Evolutionary conservation across 2,329 filamentous ascomycete species (phyloP), one percentile per base, ranked within the genome.

Genomic region (Pseudogymnoascus sp.): DNA sequence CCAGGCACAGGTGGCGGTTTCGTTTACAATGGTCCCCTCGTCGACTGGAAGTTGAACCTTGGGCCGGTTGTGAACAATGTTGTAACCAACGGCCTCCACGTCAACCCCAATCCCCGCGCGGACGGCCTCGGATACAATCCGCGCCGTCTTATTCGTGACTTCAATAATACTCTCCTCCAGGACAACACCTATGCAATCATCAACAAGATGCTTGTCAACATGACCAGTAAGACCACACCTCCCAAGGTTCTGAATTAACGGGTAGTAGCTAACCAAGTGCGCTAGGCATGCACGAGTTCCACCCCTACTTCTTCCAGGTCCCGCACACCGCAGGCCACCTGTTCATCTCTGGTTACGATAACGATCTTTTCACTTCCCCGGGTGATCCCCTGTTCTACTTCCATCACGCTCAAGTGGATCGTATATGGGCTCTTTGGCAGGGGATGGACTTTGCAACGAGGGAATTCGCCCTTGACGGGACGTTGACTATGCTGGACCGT

Each of bases 241-340:
- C 1, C 7, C 12, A n/a, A 14, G 14, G 21, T 28, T 52, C 43
- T 28, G 14, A 23, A 8, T 65, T 66, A 58, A 71, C 70, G 43
- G 73, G 79, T 61, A 64, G 67, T 9, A 68, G 72, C 59, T 80
- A 80, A 69, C 76, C 79, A 69, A 71, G 73, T 66, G 68, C 67
- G 41, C 77, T 79, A 76, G 77, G 79, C 65, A 71, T 71, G 12
- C 72, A 76, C 60, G 70, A 66, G n/a, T 49, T 49, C 21, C 43
- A 49, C n/a, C 43, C 43, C 43, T 49, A 49, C 23, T 49, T 49
- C 43, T 49, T 49, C 23, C 21, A 49, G 43, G 43, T 49, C 23
- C 43, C 43, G 14, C 43, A 49, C 23, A 49, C 43, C 14, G 43
- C 43, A 14, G 43, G 21, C 43, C 43, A 49, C 43, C 23, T 49